Base-by-base conservation (phyloP, 2,329 filamentous ascomycete genomes). In the Trichoderma oligosporum region DNA sequence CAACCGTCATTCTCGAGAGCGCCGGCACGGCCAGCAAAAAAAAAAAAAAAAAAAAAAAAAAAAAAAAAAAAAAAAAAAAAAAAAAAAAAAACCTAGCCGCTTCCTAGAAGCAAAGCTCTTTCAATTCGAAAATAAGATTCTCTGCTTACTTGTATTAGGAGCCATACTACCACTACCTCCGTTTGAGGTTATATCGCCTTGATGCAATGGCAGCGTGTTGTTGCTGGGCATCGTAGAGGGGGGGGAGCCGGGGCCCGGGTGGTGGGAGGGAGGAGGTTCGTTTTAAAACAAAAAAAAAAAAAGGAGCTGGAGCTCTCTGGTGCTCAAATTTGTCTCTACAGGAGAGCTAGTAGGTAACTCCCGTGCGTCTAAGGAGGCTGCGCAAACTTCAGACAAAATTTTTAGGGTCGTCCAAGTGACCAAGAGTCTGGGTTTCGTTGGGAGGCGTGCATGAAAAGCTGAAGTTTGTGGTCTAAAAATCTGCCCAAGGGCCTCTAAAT, bases 151-250 rank as follows among this genome's bases (percentile, higher is more conserved):
- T 20, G 64, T 70, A 53, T 70, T 71, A 38, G 69, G 68, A 56
- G 65, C 68, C 70, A 72, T 72, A 58, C 63, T 69, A 53, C 62
- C 64, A 56, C 63, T 63, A 59, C 61, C 64, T 57, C 62, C 60
- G 45, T 65, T 61, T 44, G 61, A 61, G 51, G 51, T 54, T 56
- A 64, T 63, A 49, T 67, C 62, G 58, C 61, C 62, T 49, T 68
- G 66, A 64, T 64, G 68, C 48, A 70, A 61, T 61, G 69, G 68
- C 57, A 71, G 64, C 58, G 68, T 71, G 56, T 71, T 66, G 60
- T 61, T 63, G 61, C 64, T 61, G 57, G 69, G 64, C 67, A 70
- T 70, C 59, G 58, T 66, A 66, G 62, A 42, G 42, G 48, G 33
- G 38, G 31, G 56, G 65, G 56, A 52, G 49, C 39, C 46, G 53